These are phyloP conservation scores for Kazachstania sp. DNA, from an alignment of 1,139 yeast species.

Conservation along the genomic window DNA sequence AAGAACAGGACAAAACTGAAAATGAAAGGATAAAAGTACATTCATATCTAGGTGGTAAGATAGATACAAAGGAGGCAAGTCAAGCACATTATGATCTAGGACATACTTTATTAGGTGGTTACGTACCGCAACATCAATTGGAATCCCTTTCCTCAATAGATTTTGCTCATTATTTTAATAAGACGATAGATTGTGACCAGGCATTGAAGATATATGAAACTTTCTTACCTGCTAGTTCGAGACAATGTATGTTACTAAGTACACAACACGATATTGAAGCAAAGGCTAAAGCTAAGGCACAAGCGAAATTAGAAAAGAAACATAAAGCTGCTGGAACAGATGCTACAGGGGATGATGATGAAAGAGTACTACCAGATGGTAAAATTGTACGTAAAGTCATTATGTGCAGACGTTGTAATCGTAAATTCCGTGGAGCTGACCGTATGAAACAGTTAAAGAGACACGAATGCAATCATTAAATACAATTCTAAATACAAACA, in stretches of 20 bases:
- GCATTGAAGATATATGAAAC: constrained; percentile 22
- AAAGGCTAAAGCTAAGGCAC: neutral
- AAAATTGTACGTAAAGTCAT: constrained; percentile 7
- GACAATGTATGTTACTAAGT: neutral
- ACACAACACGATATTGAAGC: neutral
- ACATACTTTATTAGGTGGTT: constrained; percentile 29
- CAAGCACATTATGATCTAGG: constrained; percentile 21
- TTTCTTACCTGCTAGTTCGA: constrained; percentile 13
- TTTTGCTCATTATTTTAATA: constrained; percentile 30
- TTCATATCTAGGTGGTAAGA: constrained; percentile 26
- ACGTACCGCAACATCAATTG: constrained; percentile 27
- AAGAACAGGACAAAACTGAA: constrained; percentile 7
- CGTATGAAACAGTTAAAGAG: constrained; percentile 8
- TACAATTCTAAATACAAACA: neutral
- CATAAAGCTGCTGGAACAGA: neutral
- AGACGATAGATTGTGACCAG: constrained; percentile 23
- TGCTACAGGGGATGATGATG: neutral
- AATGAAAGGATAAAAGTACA: constrained; percentile 19
- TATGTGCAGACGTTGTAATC: constrained; percentile 7
- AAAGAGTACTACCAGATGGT: constrained; percentile 8
- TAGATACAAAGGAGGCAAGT: constrained; percentile 20
- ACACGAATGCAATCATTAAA: constrained; percentile 11
- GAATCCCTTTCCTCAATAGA: constrained; percentile 29
- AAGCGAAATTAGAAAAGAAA: neutral
- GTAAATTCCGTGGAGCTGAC: constrained; percentile 6